Percentiles rank a stretch among this genome's conserved stretches.
These are phyloP conservation scores for Fonsecaea pugnacius DNA, from an alignment of 2,329 filamentous ascomycete species.

Conservation along the genomic window DNA sequence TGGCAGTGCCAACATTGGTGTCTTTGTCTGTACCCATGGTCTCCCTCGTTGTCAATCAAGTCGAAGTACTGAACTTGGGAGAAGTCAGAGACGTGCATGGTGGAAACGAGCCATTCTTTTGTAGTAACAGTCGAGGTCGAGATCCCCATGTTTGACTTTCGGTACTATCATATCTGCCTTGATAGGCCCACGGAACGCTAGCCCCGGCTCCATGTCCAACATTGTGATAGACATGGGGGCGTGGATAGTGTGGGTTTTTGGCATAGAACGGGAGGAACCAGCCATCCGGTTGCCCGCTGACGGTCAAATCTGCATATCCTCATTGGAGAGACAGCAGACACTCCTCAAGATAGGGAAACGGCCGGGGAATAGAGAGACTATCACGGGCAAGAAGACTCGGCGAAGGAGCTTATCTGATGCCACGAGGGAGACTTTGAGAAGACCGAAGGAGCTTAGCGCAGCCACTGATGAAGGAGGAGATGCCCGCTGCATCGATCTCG, in stretches of 20 bases:
- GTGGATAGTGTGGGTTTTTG: constrained; percentile 3
- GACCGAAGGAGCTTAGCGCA: neutral
- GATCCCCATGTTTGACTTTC: neutral
- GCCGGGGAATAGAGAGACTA: neutral
- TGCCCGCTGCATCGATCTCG: neutral
- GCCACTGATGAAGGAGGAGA: neutral
- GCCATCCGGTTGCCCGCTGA: constrained; percentile 5
- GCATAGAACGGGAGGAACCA: neutral
- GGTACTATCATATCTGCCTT: constrained; percentile 10
- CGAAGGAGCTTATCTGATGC: constrained; percentile 12
- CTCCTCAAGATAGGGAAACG: constrained; percentile 14
- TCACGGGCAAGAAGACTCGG: constrained; percentile 15
- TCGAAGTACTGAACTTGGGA: neutral
- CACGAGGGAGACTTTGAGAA: neutral
- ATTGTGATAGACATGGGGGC: constrained; percentile 9
- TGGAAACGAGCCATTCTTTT: constrained; percentile 13
- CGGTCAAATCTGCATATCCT: neutral
- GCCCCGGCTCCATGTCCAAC: constrained; percentile 4
- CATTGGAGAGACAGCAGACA: constrained; percentile 2
- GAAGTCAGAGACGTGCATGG: neutral
- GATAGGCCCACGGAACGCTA: constrained; percentile 6
- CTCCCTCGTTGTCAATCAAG: neutral
- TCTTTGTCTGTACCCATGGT: constrained; percentile 22
- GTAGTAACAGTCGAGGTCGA: constrained; percentile 2
- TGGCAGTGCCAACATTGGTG: constrained; percentile 18